A percentile compares a stretch with the other conserved stretches of the same genome.
Evolutionary conservation across 2,329 filamentous ascomycete genomes (phyloP).

Genomic region (Teratosphaeria zuluensis): DNA sequence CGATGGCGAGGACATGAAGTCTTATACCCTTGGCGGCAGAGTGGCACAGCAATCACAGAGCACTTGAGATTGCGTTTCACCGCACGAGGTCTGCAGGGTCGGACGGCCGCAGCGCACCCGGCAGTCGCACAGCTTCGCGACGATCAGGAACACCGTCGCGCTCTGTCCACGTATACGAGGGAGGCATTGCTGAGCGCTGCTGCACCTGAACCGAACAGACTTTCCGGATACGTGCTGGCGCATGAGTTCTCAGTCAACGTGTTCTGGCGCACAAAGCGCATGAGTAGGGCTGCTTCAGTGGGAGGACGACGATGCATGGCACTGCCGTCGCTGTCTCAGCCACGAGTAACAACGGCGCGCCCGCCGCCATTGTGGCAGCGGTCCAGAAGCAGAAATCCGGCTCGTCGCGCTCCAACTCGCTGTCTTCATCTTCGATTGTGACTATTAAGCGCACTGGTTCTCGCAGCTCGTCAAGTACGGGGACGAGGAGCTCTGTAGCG

Average conservation of each 20-base stretch:
- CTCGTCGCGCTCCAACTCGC: constrained; percentile 34
- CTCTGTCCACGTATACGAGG: neutral
- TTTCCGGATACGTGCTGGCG: constrained; percentile 6
- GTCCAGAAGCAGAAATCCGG: constrained; percentile 7
- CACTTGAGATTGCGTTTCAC: neutral
- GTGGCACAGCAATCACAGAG: neutral
- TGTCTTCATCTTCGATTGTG: constrained; percentile 34
- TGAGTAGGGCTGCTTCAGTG: constrained; percentile 1
- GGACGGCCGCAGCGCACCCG: neutral
- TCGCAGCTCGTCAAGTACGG: constrained; percentile 17
- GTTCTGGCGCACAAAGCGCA: constrained; percentile 5
- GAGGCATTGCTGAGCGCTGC: neutral
- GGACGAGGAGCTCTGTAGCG: constrained; percentile 18
- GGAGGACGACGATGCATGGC: constrained; percentile 11
- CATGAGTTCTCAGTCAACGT: constrained; percentile 7
- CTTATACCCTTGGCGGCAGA: neutral
- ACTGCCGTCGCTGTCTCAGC: constrained; percentile 11
- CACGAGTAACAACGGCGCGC: constrained; percentile 3
- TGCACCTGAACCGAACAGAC: neutral
- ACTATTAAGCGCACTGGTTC: constrained; percentile 35
- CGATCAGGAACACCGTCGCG: neutral
- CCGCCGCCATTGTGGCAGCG: constrained; percentile 1
- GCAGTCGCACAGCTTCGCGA: neutral
- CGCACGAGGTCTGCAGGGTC: neutral
- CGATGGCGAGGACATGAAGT: neutral